phyloP scores from a whole-genome alignment of 768 basidiomycete species.

The Tricholoma sp. region DNA sequence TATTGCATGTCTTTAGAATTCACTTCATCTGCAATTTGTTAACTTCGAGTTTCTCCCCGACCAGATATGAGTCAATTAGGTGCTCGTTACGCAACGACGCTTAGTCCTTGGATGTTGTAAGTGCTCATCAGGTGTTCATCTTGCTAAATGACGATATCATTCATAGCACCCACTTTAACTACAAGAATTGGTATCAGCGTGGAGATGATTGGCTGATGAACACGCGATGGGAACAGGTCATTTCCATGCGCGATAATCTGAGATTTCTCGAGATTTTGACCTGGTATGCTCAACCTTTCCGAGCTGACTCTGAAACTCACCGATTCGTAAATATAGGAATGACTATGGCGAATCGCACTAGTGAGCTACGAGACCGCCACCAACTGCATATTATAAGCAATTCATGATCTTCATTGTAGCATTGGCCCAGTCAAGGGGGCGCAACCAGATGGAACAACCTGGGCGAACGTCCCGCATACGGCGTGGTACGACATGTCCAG shows the following conservation, averaged over 20 bases:
- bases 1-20: slow-evolving; percentile 33
- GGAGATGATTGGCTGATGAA: slow-evolving; percentile 65
- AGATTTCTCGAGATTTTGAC: slow-evolving; percentile 65
- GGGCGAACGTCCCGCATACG: slow-evolving; percentile 39
- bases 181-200: slow-evolving; percentile 64
- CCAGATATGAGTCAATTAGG: slow-evolving; percentile 42
- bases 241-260: slow-evolving; percentile 48
- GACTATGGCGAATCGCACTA: slow-evolving; percentile 79
- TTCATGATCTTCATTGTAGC: slow-evolving; percentile 18
- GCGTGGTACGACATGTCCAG: slow-evolving; percentile 60
- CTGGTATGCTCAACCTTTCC: slow-evolving; percentile 36
- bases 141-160: slow-evolving; percentile 13
- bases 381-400: no score
- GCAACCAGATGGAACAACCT: slow-evolving; percentile 39
- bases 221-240: slow-evolving; percentile 67
- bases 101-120: slow-evolving; percentile 46
- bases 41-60: not conserved
- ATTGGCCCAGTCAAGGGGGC: slow-evolving; percentile 55
- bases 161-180: slow-evolving; percentile 47
- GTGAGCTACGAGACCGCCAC: slow-evolving; percentile 20
- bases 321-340: slow-evolving; percentile 38
- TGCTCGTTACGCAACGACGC: slow-evolving; percentile 36
- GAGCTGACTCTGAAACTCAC: not conserved
- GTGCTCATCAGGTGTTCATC: slow-evolving; percentile 9
- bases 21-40: not conserved